phyloP scores from a whole-genome alignment of 2,329 filamentous ascomycete species.

The Monilinia polystroma region DNA sequence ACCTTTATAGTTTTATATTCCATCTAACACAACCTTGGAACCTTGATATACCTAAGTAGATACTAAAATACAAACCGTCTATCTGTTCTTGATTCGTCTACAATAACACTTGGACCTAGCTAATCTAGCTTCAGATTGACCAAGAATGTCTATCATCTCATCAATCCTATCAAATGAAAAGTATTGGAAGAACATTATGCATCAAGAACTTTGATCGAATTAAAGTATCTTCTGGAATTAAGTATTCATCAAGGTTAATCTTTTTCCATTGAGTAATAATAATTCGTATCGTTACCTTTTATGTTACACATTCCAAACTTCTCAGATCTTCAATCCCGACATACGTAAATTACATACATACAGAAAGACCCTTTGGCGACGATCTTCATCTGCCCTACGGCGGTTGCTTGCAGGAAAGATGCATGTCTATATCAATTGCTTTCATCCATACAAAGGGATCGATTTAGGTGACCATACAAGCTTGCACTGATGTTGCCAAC shows the following conservation, averaged over 20 bases:
- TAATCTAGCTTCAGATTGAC: not conserved
- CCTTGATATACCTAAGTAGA: no score
- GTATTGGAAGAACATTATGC: constrained; percentile 5
- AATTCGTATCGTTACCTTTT: not conserved
- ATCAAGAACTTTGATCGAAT: not conserved
- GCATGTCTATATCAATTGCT: constrained; percentile 16
- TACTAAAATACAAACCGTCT: no score
- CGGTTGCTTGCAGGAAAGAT: constrained; percentile 22
- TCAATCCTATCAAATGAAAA: not conserved
- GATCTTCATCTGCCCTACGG: constrained; percentile 30
- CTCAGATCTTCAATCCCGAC: constrained; percentile 1
- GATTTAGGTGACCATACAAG: not conserved
- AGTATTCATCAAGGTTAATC: no score
- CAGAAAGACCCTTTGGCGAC: constrained; percentile 28
- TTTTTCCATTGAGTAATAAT: not conserved
- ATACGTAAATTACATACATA: constrained; percentile 23
- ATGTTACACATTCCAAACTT: constrained; percentile 17
- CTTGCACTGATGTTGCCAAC: not conserved
- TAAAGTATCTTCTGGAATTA: not conserved
- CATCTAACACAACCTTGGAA: no score
- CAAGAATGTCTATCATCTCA: constrained; percentile 2
- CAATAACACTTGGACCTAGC: constrained; percentile 7
- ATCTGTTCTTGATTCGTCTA: no score
- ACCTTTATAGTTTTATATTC: no score
- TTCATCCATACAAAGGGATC: not conserved